Evolutionary conservation across 1,284 basidiomycete species (phyloP).

Genomic region (Psilocybe mexicana): DNA sequence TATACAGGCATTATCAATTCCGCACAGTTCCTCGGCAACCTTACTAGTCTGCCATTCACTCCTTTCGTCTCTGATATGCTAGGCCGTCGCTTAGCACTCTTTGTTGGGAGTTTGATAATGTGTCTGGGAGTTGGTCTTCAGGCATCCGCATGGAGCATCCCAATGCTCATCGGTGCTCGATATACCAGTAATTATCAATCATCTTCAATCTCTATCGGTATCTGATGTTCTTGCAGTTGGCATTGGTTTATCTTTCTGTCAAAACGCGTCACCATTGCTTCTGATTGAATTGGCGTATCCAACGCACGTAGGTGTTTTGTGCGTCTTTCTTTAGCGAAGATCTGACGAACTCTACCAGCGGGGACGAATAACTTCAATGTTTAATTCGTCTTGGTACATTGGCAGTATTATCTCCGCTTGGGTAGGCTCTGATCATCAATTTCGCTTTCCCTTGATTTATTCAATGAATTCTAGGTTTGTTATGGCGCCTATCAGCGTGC

Average conservation of each 20-base stretch:
- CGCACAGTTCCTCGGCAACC: slow-evolving; percentile 61
- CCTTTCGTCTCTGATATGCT: slow-evolving; percentile 58
- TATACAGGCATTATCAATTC: slow-evolving; percentile 57
- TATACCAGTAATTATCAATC: slow-evolving; percentile 47
- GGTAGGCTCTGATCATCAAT: slow-evolving; percentile 36
- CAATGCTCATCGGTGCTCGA: slow-evolving; percentile 60
- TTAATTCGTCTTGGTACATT: slow-evolving; percentile 65
- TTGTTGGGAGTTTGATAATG: slow-evolving; percentile 61
- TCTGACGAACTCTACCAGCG: slow-evolving; percentile 34
- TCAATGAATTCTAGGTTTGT: slow-evolving; percentile 39
- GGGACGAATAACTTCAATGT: slow-evolving; percentile 60
- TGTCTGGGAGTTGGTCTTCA: slow-evolving; percentile 60
- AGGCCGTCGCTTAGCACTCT: slow-evolving; percentile 56
- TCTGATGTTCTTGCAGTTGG: slow-evolving; percentile 45
- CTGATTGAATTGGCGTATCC: slow-evolving; percentile 75
- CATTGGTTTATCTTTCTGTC: slow-evolving; percentile 61
- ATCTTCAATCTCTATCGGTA: background rate
- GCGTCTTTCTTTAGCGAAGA: background rate
- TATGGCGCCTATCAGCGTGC: slow-evolving; percentile 53
- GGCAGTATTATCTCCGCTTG: slow-evolving; percentile 61
- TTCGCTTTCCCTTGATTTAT: background rate
- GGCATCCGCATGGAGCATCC: slow-evolving; percentile 45
- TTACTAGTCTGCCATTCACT: slow-evolving; percentile 60
- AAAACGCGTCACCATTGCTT: slow-evolving; percentile 63
- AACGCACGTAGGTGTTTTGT: slow-evolving; percentile 48